Evolutionary conservation across 768 basidiomycete species (phyloP).

Genomic region (Phylloporus sp.): DNA sequence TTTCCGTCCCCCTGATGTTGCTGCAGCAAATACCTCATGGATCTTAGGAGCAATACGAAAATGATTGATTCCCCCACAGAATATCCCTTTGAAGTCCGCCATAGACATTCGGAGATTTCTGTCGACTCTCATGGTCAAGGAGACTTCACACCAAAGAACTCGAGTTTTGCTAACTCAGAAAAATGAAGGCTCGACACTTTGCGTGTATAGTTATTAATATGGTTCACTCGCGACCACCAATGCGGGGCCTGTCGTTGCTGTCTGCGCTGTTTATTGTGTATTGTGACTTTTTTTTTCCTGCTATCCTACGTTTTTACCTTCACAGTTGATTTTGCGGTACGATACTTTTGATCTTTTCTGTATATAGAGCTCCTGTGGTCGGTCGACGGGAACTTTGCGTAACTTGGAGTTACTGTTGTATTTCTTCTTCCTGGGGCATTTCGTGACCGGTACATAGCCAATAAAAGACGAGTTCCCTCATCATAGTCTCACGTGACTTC

Average conservation of each 20-base stretch:
- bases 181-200: conserved; percentile 13
- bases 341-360: background rate
- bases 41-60: conserved; percentile 2
- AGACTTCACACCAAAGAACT: conserved; percentile 20
- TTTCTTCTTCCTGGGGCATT: background rate
- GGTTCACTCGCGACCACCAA: conserved; percentile 13
- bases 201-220: conserved; percentile 5
- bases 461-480: background rate
- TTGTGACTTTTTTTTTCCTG: conserved; percentile 3
- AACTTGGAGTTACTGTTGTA: background rate
- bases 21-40: conserved; percentile 25
- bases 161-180: conserved; percentile 26
- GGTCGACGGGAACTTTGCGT: background rate
- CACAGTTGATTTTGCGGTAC: background rate
- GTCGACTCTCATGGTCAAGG: conserved; percentile 30
- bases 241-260: conserved; percentile 15
- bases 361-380: conserved; percentile 7
- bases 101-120: conserved; percentile 29
- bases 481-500: background rate
- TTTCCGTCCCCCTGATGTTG: background rate
- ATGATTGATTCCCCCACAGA: conserved; percentile 13
- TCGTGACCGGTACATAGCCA: background rate
- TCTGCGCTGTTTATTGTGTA: conserved; percentile 28
- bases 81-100: conserved; percentile 30
- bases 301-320: conserved; percentile 2